A percentile compares a stretch with the other conserved stretches of the same genome.
Evolutionary conservation across 768 basidiomycete species (phyloP).

Genomic region (Pisolithus albus): DNA sequence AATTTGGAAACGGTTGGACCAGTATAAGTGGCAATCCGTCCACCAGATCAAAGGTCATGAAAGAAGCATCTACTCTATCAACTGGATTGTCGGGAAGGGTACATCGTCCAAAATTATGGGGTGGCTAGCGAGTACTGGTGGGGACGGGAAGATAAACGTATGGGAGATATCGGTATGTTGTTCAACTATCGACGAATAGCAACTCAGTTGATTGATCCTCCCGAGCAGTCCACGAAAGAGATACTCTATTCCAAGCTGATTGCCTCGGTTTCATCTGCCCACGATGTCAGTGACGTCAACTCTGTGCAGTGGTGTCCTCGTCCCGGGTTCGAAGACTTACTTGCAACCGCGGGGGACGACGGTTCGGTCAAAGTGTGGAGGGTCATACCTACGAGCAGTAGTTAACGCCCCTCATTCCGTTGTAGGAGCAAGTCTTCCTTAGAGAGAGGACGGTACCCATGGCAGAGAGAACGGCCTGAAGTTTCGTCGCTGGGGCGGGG

Average conservation of each 20-base stretch:
- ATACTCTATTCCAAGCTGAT: constrained; percentile 42
- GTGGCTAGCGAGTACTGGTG: constrained; percentile 78
- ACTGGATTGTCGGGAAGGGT: constrained; percentile 51
- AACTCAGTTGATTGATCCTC: neutral
- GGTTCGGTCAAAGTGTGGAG: constrained; percentile 78
- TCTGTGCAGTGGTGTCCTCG: constrained; percentile 77
- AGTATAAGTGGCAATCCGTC: constrained; percentile 59
- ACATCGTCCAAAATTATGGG: constrained; percentile 43
- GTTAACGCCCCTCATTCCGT: neutral
- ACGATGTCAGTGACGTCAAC: constrained; percentile 84
- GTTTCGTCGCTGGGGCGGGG: too few species aligned
- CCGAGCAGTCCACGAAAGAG: constrained; percentile 3
- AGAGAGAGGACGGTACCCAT: neutral
- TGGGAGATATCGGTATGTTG: constrained; percentile 65
- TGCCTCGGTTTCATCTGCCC: constrained; percentile 54
- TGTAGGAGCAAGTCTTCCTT: neutral
- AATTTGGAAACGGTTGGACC: constrained; percentile 69
- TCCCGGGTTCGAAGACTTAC: constrained; percentile 51
- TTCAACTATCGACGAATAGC: neutral
- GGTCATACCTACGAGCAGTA: constrained; percentile 14
- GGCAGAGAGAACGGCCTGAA: neutral
- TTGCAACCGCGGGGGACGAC: constrained; percentile 87
- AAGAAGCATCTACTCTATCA: constrained; percentile 73
- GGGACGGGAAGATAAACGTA: constrained; percentile 78
- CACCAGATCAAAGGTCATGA: constrained; percentile 58